Base-by-base conservation (phyloP, 805 yeast genomes). In the Saccharomyces eubayanus region DNA sequence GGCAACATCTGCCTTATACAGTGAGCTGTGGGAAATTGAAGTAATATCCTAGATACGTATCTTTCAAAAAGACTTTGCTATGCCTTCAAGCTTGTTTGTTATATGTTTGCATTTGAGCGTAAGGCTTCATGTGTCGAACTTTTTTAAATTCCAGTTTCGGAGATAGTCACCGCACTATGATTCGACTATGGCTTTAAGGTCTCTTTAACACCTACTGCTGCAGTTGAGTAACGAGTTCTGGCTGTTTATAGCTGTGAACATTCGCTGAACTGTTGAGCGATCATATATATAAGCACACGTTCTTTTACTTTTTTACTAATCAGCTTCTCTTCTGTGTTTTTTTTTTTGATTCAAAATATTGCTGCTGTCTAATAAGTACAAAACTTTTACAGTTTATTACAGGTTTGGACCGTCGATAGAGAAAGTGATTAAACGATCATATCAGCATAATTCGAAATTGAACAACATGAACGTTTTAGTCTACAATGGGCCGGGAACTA, bases 401-500 rank as follows among this genome's bases (percentile, higher is more conserved):
- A n/a, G 43, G 43, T 36, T 16, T 16, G 16, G 11, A 36, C 24
- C 16, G 5, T 16, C 21, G 9, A 16, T 36, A 36, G 16, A 36
- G 43, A 36, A 36, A 11, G 21, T 10, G 8, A 16, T 36, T 3
- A 11, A 28, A 46, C 48, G 21, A 9, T 6, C 21, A 28, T 30
- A 28, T 30, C 50, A 48, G 1, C 6, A 28, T 14, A 9, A n/a
- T 28, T 16, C 50, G 9, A 28, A 14, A 9, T 9, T 31, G 16
- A 47, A 28, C 28, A 70, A 45, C 21, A 85, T 86, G 92, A 87
- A 86, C 68, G 89, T 87, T 14, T 71, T 86, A n/a, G 84, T 86
- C 3, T 86, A 87, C 47, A 63, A 59, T 65, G 83, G 85, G 3
- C 85, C 89, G 1, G 99, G 99, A 1, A 80, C 97, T 6, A 87